A percentile compares a stretch with the other conserved stretches of the same genome.
Evolutionary conservation across 805 yeast genomes (phyloP).

Genomic region (Komagataella kurtzmanii): DNA sequence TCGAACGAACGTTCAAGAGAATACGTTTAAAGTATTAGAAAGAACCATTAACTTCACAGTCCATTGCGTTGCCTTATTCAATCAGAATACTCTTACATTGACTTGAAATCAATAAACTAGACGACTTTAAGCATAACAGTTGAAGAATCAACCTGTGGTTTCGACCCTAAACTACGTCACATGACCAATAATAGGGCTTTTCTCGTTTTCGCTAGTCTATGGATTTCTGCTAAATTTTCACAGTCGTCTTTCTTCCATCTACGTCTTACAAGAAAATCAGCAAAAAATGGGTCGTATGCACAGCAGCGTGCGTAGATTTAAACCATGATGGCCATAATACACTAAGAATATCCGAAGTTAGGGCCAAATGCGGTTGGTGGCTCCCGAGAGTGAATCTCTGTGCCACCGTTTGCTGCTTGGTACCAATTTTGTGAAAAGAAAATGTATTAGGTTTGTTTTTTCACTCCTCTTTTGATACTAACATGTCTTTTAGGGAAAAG

Average conservation of each 20-base stretch:
- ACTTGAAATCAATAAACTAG: too few relatives aligned
- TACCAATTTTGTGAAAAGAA: slow-evolving; percentile 29
- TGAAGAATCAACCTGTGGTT: too few relatives aligned
- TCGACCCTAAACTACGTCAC: background rate
- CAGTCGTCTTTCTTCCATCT: slow-evolving; percentile 1
- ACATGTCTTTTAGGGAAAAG: slow-evolving; percentile 72
- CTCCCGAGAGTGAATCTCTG: slow-evolving; percentile 1
- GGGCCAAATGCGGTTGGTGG: slow-evolving; percentile 1
- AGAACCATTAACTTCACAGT: too few relatives aligned
- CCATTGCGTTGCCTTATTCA: too few relatives aligned
- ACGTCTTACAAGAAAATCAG: slow-evolving; percentile 18
- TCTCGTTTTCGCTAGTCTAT: background rate
- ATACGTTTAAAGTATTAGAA: too few relatives aligned
- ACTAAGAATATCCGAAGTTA: background rate
- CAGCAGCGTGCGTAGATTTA: slow-evolving; percentile 70
- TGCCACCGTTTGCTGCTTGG: slow-evolving; percentile 24
- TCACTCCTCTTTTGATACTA: slow-evolving; percentile 20
- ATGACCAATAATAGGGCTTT: background rate
- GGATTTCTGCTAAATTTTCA: background rate
- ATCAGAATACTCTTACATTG: too few relatives aligned
- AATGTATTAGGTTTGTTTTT: slow-evolving; percentile 17
- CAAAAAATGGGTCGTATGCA: slow-evolving; percentile 99
- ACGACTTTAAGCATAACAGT: too few relatives aligned
- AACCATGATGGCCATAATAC: background rate
- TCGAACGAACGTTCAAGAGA: too few relatives aligned